Conservation (phyloP, 177 flowering plant genomes). For the Tripterygium wilfordii region DNA sequence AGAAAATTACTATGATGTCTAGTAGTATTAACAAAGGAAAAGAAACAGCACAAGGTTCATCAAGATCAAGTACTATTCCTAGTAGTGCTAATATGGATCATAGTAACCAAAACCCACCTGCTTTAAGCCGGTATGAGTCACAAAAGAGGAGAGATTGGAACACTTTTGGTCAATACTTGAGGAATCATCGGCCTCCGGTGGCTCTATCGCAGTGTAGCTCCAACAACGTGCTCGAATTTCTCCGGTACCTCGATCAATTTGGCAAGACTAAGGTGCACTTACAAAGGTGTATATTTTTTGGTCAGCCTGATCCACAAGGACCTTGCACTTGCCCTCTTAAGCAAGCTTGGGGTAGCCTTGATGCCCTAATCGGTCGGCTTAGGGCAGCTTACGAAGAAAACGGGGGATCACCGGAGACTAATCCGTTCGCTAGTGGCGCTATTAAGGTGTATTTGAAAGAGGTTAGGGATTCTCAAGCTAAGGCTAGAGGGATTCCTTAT, state of each 20-base stretch:
- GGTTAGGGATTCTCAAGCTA: slow-evolving; percentile 56
- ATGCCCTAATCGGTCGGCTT: slow-evolving; percentile 60
- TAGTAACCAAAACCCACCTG: slow-evolving; percentile 23
- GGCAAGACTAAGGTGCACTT: slow-evolving; percentile 69
- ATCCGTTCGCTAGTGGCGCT: slow-evolving; percentile 61
- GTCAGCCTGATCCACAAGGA: slow-evolving; percentile 61
- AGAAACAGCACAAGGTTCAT: slow-evolving; percentile 22
- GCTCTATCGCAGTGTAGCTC: slow-evolving; percentile 45
- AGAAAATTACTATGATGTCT: slow-evolving; percentile 9
- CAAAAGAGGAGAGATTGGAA: slow-evolving; percentile 78
- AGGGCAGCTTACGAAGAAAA: slow-evolving; percentile 70
- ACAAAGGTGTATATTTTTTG: slow-evolving; percentile 53
- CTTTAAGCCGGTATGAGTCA: slow-evolving; percentile 63
- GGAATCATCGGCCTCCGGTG: slow-evolving; percentile 64
- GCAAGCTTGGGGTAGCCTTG: slow-evolving; percentile 80
- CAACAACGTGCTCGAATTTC: slow-evolving; percentile 55
- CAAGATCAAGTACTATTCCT: slow-evolving; percentile 10
- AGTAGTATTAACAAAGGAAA: slow-evolving; percentile 25
- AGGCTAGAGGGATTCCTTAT: slow-evolving; percentile 62
- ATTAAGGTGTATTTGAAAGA: slow-evolving; percentile 48
- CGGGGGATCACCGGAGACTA: slow-evolving; percentile 55
- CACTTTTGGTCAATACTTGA: slow-evolving; percentile 64
- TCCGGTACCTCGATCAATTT: slow-evolving; percentile 56
- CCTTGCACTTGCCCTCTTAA: slow-evolving; percentile 62
- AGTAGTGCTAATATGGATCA: slow-evolving; percentile 4